Evolutionary conservation across 306 rosid genomes (phyloP).

Genomic region (Sphenostylis stenocarpa): DNA sequence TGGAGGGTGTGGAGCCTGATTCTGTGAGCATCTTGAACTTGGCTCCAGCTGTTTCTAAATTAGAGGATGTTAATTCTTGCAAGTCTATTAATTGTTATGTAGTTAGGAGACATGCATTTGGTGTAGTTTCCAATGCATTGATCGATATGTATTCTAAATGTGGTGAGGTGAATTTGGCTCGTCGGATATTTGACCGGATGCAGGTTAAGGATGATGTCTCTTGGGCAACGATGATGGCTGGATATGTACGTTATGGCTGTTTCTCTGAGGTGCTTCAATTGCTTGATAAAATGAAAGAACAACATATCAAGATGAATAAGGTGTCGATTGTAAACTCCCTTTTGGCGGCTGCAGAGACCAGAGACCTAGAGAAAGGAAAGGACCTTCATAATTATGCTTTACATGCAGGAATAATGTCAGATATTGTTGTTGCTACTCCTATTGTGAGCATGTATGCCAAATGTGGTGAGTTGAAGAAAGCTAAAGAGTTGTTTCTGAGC

Average conservation of each 20-base stretch:
- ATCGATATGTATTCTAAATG: slow-evolving; percentile 79
- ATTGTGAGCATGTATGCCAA: slow-evolving; percentile 62
- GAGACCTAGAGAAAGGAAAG: slow-evolving; percentile 56
- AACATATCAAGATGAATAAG: slow-evolving; percentile 45
- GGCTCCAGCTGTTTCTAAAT: slow-evolving; percentile 64
- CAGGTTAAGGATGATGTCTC: slow-evolving; percentile 50
- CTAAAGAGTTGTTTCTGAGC: slow-evolving; percentile 49
- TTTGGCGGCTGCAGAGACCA: slow-evolving; percentile 64
- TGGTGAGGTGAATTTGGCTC: slow-evolving; percentile 47
- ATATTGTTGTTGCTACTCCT: slow-evolving; percentile 58
- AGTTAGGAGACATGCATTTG: slow-evolving; percentile 45
- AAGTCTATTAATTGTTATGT: slow-evolving; percentile 63
- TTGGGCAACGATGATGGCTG: slow-evolving; percentile 69
- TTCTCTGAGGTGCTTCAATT: slow-evolving; percentile 60
- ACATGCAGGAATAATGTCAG: slow-evolving; percentile 41
- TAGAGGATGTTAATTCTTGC: slow-evolving; percentile 53
- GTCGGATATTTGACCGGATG: slow-evolving; percentile 46
- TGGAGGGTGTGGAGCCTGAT: slow-evolving; percentile 46
- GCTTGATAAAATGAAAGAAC: slow-evolving; percentile 43
- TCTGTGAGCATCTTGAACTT: slow-evolving; percentile 64
- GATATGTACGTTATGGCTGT: slow-evolving; percentile 50
- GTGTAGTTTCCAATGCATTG: slow-evolving; percentile 53
- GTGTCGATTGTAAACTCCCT: slow-evolving; percentile 50
- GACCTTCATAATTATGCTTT: slow-evolving; percentile 51
- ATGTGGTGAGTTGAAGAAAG: slow-evolving; percentile 61